Conservation (phyloP, 78 protist genomes). For the Dictyostelium firmibasis region DNA sequence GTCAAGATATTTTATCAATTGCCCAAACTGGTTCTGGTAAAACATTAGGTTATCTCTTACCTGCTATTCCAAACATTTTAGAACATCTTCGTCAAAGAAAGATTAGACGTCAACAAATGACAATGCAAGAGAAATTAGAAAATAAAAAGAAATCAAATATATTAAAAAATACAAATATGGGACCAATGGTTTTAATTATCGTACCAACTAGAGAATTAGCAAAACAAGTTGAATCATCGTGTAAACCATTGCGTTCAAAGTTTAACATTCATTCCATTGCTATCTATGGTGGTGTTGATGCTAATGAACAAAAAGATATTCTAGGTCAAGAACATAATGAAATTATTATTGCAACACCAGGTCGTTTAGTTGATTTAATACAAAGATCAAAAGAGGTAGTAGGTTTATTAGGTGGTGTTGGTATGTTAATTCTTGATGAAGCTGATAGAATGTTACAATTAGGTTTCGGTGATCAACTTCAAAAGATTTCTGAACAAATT, state of each 20-base stretch:
- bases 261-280: constrained; percentile 84
- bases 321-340: constrained; percentile 93
- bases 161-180: constrained; percentile 40
- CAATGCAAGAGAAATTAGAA: neutral
- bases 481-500: constrained; percentile 88
- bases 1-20: constrained; percentile 76
- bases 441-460: constrained; percentile 98
- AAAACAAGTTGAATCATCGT: constrained; percentile 93
- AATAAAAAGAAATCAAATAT: neutral
- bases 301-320: constrained; percentile 91
- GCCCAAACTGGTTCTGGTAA: constrained; percentile 99
- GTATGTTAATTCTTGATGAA: constrained; percentile 97
- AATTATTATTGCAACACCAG: constrained; percentile 95
- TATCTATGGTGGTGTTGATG: constrained; percentile 98
- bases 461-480: constrained; percentile 97
- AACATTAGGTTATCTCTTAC: constrained; percentile 97
- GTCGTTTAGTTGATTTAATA: constrained; percentile 94
- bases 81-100: constrained; percentile 18
- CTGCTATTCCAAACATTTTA: constrained; percentile 83
- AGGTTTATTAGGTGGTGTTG: constrained; percentile 76
- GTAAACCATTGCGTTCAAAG: constrained; percentile 89
- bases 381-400: constrained; percentile 87
- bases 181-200: constrained; percentile 96
- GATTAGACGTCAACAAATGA: neutral
- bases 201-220: constrained; percentile 99